Conservation (phyloP, 345 rosid genomes). For the Theobroma cacao region DNA sequence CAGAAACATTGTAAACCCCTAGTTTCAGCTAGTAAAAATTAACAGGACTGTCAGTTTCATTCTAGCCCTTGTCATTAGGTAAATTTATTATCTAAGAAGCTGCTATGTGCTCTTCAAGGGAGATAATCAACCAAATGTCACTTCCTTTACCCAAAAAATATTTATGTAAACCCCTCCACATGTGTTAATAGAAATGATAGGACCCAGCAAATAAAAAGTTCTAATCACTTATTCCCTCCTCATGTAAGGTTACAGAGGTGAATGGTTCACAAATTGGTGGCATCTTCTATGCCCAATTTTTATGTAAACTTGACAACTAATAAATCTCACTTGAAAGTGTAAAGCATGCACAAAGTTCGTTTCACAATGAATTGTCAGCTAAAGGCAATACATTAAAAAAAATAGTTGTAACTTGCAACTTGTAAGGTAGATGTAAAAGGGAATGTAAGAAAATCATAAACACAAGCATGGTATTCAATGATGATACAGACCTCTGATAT, state of each 20-base stretch:
- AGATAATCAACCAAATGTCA: background rate
- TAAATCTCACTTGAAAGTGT: background rate
- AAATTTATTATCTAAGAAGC: background rate
- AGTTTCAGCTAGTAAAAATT: background rate
- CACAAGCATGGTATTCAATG: background rate
- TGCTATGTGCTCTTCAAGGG: background rate
- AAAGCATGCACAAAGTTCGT: background rate
- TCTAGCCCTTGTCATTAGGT: background rate
- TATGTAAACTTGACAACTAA: background rate
- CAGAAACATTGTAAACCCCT: background rate
- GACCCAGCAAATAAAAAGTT: background rate
- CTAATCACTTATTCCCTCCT: background rate
- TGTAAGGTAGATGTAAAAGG: background rate
- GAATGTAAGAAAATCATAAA: background rate
- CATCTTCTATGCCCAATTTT: background rate
- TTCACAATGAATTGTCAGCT: background rate
- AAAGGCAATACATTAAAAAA: background rate
- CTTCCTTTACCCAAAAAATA: background rate
- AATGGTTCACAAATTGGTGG: background rate
- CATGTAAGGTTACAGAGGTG: background rate
- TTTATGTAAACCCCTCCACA: background rate
- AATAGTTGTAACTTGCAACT: background rate
- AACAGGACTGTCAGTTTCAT: background rate
- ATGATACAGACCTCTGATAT: constrained; percentile 55
- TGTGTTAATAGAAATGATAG: background rate